Evolutionary conservation across 257 asterid species (phyloP), one percentile per base, ranked within the genome.

Genomic region (Ophiorrhiza pumila): DNA sequence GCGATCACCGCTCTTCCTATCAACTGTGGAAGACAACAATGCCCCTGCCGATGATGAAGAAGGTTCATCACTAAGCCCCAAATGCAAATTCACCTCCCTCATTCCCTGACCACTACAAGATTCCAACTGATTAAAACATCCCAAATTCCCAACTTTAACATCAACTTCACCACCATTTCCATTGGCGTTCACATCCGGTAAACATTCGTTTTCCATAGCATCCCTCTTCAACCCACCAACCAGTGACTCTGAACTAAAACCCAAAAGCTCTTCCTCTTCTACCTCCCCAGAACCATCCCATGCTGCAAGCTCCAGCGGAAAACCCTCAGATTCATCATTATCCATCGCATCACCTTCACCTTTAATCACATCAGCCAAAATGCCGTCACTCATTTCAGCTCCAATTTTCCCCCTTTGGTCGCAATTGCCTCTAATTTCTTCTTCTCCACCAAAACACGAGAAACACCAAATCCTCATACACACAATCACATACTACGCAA

Each of bases 391-490:
- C 87, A 73, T 84, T 23, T 27, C 50, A 15, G 50, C 65, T 53
- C 71, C 64, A 45, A 79, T 70, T 74, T 65, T 35, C 60, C 29
- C 69, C 47, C 65, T 39, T 17, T 49, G 3, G 29, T 61, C 42
- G 14, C 14, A 59, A 29, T 57, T 5, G 20, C 31, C 42, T 23
- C 35, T 42, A 20, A 7, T 18, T 74, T 87, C 90, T 73, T 78
- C 91, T 77, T 78, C 85, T 74, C 72, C 89, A 66, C 89, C 92
- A 69, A 92, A 90, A 81, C 97, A 95, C 17, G 79, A 81, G 79
- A 85, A 89, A 81, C 92, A 86, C 90, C 97, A 85, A 84, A 87
- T 88, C 91, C 82, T 89, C 99, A 95, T 89, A 89, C 91, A 94
- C 79, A 50, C 84, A n/a, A n/a, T n/a, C n/a, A 37, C 71, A 78